Evolutionary conservation across 225 moss, liverwort and hornwort species (phyloP), one percentile per base, ranked within the genome.

Genomic region (Marchantia polymorpha): DNA sequence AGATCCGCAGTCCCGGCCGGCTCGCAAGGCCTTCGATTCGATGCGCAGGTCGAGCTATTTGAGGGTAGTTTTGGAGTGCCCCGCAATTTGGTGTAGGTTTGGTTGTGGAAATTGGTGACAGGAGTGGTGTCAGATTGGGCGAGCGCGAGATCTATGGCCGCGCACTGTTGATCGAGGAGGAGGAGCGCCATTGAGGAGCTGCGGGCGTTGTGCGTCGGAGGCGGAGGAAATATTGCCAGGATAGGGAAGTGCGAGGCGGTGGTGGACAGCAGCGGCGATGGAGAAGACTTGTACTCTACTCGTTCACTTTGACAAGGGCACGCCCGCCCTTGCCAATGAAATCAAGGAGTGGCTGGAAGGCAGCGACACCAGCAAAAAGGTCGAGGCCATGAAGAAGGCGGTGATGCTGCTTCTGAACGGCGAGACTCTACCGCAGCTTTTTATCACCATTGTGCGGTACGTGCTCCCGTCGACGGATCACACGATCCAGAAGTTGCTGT

Each of bases 371-470:
- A 83, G 85, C 22, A 83, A 81, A 72, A 96, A 96, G 80, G 91
- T 96, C 39, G 96, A 96, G 65, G 96, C 94, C 14, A 96, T 96
- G 96, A 96, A 96, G 89, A 96, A 96, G 74, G 96, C 96, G 17
- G 92, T 96, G 49, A 96, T 96, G 96, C 79, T 96, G 64, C 89
- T 96, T 22, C 80, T 96, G 39, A 96, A 96, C 53, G 96, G 96
- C 8, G 96, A 96, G 74, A 92, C 83, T 8, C 89, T 96, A 16
- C 96, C 96, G 66, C 91, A 92, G 68, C 89, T 96, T 53, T 96
- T 96, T 81, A 96, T 96, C 67, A 92, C 96, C 26, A 96, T 96
- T 54, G 91, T 96, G 52, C 90, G 96, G 81, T 96, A 96, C 75
- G 96, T 96, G 10, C 92, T 96, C 0, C 96, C 96, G 60, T 96